Base-by-base conservation (phyloP, 495 filamentous ascomycete species). In the Trichocladium uniseriatum region DNA sequence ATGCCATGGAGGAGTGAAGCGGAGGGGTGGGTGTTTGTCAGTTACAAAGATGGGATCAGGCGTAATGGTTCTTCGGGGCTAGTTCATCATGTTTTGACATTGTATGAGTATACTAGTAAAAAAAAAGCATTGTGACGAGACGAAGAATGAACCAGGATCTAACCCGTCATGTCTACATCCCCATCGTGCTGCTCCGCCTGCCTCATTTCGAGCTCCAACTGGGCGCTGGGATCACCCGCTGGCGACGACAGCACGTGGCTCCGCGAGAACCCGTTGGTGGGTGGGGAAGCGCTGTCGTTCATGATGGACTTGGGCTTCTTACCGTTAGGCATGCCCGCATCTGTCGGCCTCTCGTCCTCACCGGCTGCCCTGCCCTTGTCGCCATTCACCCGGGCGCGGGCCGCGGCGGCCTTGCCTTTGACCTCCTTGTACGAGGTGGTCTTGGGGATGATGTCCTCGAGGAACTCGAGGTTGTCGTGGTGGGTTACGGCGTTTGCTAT, bases 401-500 rank as follows among this genome's bases (percentile, higher is more conserved):
- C 64, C 0, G 65, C 68, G 21, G 69, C 68, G 0, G 70, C 63
- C 38, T 63, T 53, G 4, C 77, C 79, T 64, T 92, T 94, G 69
- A 82, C 79, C 56, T 86, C 75, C 66, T 84, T 84, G 73, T 79
- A 94, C 13, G 86, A 80, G 8, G 80, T 77, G 7, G 89, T 94
- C 60, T 83, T 84, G 29, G 92, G 92, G 21, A 96, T 81, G 9
- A 96, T 79, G 63, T 97, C 92, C 54, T 85, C 69, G 15, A 97
- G 85, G 67, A 98, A 98, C 60, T 96, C 89, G 48, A 97, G 86
- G 68, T 94, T 92, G 64, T 96, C 91, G 31, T 86, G 80, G 61
- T 86, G 85, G 10, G 87, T 78, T 37, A 97, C 87, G 21, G 92
- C 91, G 59, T 80, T 86, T 46, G 92, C 89, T 86, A 44, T 14